Percentiles rank a stretch among this genome's conserved stretches.
Evolutionary conservation across 495 filamentous ascomycete species (phyloP).

Genomic region (Cryomyces antarcticus): DNA sequence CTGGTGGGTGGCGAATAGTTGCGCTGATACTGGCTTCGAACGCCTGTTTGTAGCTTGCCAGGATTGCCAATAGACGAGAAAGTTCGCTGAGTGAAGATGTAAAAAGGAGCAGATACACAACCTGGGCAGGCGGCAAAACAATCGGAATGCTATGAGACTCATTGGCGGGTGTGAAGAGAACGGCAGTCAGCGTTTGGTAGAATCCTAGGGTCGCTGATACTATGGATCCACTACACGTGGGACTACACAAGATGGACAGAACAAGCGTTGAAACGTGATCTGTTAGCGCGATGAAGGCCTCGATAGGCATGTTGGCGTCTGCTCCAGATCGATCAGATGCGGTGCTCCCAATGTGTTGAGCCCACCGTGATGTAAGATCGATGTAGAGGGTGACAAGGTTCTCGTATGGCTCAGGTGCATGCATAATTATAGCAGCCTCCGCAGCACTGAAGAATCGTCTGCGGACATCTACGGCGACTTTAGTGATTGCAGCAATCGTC

Average conservation of each 20-base stretch:
- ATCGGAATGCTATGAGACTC: slow-evolving; percentile 25
- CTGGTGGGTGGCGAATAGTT: slow-evolving; percentile 22
- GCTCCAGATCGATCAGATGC: no score
- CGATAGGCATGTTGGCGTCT: no score
- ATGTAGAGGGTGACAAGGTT: no score
- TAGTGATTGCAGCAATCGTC: no score
- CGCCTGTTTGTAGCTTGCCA: slow-evolving; percentile 47
- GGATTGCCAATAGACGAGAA: slow-evolving; percentile 50
- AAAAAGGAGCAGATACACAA: slow-evolving; percentile 54
- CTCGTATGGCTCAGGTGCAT: no score
- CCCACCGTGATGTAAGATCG: no score
- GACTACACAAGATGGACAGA: not conserved
- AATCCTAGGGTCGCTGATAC: not conserved
- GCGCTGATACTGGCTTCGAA: slow-evolving; percentile 37
- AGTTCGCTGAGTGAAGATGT: slow-evolving; percentile 36
- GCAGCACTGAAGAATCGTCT: no score
- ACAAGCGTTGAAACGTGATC: not conserved
- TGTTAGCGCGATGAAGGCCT: not conserved
- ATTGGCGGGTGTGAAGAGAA: not conserved
- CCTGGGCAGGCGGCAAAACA: slow-evolving; percentile 41
- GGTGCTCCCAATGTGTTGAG: no score
- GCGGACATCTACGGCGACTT: no score
- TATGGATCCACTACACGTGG: not conserved
- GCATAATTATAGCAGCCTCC: no score
- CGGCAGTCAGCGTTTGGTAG: not conserved